phyloP scores from a whole-genome alignment of 164 flowering plant species.

The Umbellularia californica region DNA sequence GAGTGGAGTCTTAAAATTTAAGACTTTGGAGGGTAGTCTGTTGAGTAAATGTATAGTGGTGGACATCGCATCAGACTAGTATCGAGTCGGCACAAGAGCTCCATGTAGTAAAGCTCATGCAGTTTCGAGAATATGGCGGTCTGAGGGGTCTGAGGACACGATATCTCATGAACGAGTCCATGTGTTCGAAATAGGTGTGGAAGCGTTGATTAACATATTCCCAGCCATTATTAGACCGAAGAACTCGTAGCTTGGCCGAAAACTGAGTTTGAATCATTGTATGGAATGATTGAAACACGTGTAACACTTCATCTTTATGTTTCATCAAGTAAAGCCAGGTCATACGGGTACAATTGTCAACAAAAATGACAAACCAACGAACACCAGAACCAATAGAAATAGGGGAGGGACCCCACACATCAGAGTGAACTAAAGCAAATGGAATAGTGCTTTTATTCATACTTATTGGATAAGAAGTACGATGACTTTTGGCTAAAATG shows the following conservation, averaged over 20 bases:
- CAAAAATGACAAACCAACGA: too few relatives aligned
- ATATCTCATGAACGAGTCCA: too few relatives aligned
- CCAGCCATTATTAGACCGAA: neutral
- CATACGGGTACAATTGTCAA: too few relatives aligned
- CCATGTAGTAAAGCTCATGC: too few relatives aligned
- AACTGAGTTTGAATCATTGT: too few relatives aligned
- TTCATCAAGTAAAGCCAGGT: too few relatives aligned
- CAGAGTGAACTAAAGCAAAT: neutral
- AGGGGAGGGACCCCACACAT: neutral
- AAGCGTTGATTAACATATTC: constrained; percentile 7
- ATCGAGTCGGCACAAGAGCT: neutral
- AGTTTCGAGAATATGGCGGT: too few relatives aligned
- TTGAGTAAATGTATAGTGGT: neutral
- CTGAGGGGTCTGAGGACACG: too few relatives aligned
- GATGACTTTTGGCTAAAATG: neutral
- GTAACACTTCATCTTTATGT: too few relatives aligned
- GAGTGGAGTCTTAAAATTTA: neutral
- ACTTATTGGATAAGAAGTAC: too few relatives aligned
- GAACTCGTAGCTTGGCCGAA: neutral
- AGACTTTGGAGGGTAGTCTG: neutral
- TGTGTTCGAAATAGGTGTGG: neutral
- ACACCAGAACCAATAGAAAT: too few relatives aligned
- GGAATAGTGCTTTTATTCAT: neutral
- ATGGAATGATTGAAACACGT: too few relatives aligned
- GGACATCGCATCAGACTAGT: constrained; percentile 2